Evolutionary conservation across 148 eudicot genomes (phyloP), one percentile per base, ranked within the genome.

Genomic region (Pouteria glomerata): DNA sequence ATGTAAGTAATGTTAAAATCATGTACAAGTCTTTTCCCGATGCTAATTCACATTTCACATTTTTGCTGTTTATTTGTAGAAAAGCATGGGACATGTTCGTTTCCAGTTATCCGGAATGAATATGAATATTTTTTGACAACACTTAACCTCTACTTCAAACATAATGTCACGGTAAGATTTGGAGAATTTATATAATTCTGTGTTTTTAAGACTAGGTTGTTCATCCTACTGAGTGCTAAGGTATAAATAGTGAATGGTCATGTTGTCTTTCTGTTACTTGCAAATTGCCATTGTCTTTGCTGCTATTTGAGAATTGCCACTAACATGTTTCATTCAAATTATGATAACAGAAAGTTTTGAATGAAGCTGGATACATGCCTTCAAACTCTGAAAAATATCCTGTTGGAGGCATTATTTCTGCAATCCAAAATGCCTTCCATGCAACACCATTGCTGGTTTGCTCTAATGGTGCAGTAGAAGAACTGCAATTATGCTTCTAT

Each of bases 321-420:
- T 39, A 37, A 55, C 50, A 48, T 50, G 2, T 37, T 10, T 29
- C 4, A 21, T 53, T 58, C 24, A 33, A 60, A 26, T 53, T 13
- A 39, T 68, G 70, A 24, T 26, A 72, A 80, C 94, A 94, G 98
- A 77, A 82, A 50, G 96, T 89, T 68, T 81, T 94, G 72, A 73
- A 66, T 77, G 86, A 88, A 79, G 97, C 89, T 73, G 98, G 98
- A 60, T 94, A 91, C 62, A 82, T 86, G 63, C 85, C 98, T 73
- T 94, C 98, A 51, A 88, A 94, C 71, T 79, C 96, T 57, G 98
- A 94, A 69, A 91, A 85, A 65, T 91, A 94, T 84, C 98, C 97
- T 73, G 65, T 86, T 26, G 91, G 96, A 55, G 98, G 97, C 71
- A 79, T 94, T 68, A 82, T 83, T 72, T 75, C 97, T 52, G 93